Evolutionary conservation across 345 rosid species (phyloP), one percentile per base, ranked within the genome.

Genomic region (Gossypium stocksii): DNA sequence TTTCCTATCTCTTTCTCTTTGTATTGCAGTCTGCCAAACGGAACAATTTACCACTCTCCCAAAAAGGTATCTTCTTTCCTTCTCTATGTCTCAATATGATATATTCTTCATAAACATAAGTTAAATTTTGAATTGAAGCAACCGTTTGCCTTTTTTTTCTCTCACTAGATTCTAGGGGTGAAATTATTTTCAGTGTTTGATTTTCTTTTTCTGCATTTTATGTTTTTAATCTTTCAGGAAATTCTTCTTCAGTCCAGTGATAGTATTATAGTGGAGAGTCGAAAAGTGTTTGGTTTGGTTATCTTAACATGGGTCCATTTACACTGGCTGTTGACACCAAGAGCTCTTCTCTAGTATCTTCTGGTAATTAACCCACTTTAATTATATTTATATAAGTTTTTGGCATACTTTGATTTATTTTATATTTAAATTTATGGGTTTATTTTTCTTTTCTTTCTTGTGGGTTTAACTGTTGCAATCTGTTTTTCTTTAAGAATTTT

Each of bases 241-340:
- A 66, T 66, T 66, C 38, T 45, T 6, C 53, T 66, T 46, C 62
- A 57, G 62, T 57, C 23, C 62, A 57, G 62, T 57, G 62, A 51
- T 15, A 11, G 15, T 57, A 22, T 22, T 34, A 25, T 11, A 13
- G 41, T 15, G 54, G 19, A 46, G 34, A 66, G 34, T 22, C 23
- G 71, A 13, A 23, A 66, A 23, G 19, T 27, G 27, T 20, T 66
- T 66, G 71, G 19, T 45, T 66, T 66, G 71, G 54, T 66, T 34
- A 45, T 45, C 38, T 20, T 12, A 22, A 45, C 19, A 77, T 77
- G 79, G 70, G 71, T 71, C 79, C 75, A 22, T 45, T 70, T 51
- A 61, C 79, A 15, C 60, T 76, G 8, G 52, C 74, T 11, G 46
- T 38, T 65, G 69, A 59, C 29, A 23, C 65, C n/a, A 77, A 63